A percentile compares a stretch with the other conserved stretches of the same genome.
Evolutionary conservation across 345 rosid genomes (phyloP).

Genomic region (Laguncularia racemosa): DNA sequence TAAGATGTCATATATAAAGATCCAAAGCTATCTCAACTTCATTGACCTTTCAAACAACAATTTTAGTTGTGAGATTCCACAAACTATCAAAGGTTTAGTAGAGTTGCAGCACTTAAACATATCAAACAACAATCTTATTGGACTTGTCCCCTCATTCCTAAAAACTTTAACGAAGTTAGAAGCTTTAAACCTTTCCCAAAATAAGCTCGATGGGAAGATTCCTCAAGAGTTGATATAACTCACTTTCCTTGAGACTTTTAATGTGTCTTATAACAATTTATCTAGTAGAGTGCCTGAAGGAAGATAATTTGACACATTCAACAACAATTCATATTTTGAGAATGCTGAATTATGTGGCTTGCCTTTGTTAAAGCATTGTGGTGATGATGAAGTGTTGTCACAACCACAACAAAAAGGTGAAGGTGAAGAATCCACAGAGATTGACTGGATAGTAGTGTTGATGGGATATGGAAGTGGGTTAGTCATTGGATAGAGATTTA

Average conservation of each 20-base stretch:
- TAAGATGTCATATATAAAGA: neutral
- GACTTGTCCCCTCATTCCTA: neutral
- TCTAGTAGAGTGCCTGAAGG: constrained; percentile 5
- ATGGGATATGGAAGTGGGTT: constrained; percentile 8
- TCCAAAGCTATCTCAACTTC: neutral
- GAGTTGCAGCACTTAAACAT: neutral
- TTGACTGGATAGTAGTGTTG: constrained; percentile 9
- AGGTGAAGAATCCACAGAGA: neutral
- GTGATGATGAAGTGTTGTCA: neutral
- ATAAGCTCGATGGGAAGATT: constrained; percentile 5
- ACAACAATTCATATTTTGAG: constrained; percentile 2
- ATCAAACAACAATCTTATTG: neutral
- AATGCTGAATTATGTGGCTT: constrained; percentile 13
- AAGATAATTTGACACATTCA: constrained; percentile 14
- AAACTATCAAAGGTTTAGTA: neutral
- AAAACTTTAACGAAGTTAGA: neutral
- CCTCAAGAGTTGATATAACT: constrained; percentile 4
- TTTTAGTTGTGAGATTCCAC: constrained; percentile 2
- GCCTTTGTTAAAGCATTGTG: constrained; percentile 8
- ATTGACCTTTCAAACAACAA: constrained; percentile 6
- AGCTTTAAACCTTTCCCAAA: constrained; percentile 5
- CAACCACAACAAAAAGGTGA: neutral
- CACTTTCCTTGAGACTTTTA: constrained; percentile 1
- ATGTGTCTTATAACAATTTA: constrained; percentile 8
- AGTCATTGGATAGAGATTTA: constrained; percentile 1